A percentile compares a stretch with the other conserved stretches of the same genome.
Conservation (phyloP, 306 rosid genomes). For the Morella rubra region DNA sequence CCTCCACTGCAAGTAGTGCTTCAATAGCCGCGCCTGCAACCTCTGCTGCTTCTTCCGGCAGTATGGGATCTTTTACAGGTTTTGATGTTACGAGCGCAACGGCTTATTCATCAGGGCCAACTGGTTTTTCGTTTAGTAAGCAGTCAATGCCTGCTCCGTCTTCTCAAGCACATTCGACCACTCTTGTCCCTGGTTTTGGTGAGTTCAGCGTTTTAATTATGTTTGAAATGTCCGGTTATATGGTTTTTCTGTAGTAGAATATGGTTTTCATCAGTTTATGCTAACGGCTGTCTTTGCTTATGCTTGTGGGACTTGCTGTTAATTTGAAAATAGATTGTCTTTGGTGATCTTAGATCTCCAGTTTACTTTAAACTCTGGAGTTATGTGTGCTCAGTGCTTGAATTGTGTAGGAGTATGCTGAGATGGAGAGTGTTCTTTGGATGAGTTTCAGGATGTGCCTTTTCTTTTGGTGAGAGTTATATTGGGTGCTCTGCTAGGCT, state of each 20-base stretch:
- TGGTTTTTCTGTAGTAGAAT: not conserved
- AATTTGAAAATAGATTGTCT: not conserved
- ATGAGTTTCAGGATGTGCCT: no score
- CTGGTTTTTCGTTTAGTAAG: constrained; percentile 26
- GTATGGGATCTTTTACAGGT: constrained; percentile 24
- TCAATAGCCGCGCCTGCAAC: constrained; percentile 24
- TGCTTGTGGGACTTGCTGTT: not conserved
- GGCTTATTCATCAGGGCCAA: constrained; percentile 32
- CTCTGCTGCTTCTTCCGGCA: constrained; percentile 25
- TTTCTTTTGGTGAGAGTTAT: no score
- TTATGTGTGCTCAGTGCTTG: not conserved
- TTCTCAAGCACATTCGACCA: constrained; percentile 36
- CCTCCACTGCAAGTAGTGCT: constrained; percentile 25
- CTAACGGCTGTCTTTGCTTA: not conserved
- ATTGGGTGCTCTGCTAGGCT: no score
- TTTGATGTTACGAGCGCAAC: constrained; percentile 28
- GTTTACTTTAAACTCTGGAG: not conserved
- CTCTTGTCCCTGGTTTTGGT: constrained; percentile 34
- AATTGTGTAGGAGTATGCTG: not conserved
- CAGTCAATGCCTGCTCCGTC: constrained; percentile 34
- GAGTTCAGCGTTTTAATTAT: not conserved
- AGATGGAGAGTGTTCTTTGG: not conserved
- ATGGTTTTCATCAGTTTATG: not conserved
- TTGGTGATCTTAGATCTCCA: not conserved
- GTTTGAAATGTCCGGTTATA: not conserved